Evolutionary conservation across 2,329 filamentous ascomycete genomes (phyloP).

Genomic region (Alternaria sp.): DNA sequence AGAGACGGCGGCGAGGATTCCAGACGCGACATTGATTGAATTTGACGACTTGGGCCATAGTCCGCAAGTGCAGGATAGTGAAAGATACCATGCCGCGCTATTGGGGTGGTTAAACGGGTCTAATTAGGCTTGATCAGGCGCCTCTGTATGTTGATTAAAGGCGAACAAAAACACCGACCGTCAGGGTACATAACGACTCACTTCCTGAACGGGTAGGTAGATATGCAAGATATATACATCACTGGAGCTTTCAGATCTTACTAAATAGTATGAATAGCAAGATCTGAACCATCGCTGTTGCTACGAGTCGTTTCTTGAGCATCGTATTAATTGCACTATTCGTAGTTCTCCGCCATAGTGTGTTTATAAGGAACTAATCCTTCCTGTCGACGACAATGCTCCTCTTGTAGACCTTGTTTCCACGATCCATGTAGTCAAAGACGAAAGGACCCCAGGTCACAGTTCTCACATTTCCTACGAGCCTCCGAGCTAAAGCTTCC

Average conservation of each 20-base stretch:
- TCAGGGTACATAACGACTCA: not conserved
- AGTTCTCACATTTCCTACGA: not conserved
- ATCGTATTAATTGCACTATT: not conserved
- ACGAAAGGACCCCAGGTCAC: not conserved
- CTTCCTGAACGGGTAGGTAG: not conserved
- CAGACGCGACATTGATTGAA: slow-evolving; percentile 55
- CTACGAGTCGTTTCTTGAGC: not conserved
- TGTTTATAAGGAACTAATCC: not conserved
- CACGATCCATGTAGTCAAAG: not conserved
- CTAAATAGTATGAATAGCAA: not conserved
- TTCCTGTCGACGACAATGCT: not conserved
- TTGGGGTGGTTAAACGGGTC: slow-evolving; percentile 55
- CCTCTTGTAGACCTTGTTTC: not conserved
- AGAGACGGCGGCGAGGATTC: slow-evolving; percentile 56
- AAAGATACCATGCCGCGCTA: slow-evolving; percentile 58
- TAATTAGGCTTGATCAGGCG: not conserved
- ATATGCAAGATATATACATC: not conserved
- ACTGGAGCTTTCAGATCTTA: not conserved
- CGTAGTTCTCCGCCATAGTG: not conserved
- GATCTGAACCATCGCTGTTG: not conserved
- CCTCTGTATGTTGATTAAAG: not conserved
- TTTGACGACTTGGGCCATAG: slow-evolving; percentile 62
- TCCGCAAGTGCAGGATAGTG: slow-evolving; percentile 63
- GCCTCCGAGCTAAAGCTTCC: not conserved
- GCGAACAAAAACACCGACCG: too few relatives aligned